Base-by-base conservation (phyloP, 106 monocot genomes). In the Ottelia alismoides region DNA sequence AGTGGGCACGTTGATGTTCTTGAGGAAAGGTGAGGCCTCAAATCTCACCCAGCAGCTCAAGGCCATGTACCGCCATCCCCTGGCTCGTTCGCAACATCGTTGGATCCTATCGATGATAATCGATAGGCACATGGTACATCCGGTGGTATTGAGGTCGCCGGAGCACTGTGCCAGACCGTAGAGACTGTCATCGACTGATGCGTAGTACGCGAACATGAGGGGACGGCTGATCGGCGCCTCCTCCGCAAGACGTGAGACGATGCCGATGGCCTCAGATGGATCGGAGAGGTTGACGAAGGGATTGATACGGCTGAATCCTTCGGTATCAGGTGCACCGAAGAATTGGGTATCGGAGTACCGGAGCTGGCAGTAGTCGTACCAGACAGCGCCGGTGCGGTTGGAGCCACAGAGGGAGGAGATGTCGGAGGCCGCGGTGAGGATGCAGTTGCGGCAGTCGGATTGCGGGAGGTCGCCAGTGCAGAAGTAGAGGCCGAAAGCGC, bases 81-180 rank as follows among this genome's bases (percentile, higher is more conserved):
- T 47, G 0, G 53, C 29, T 22, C 19, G n/a, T 3, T 20, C 56
- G 49, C 73, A 73, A n/a, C 66, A 48, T 3, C 18, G 21, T 23
- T 21, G 31, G 32, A 67, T 48, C 21, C 20, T 23, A 3, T 14
- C 10, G 22, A 66, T 25, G 3, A 55, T 35, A 0, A 19, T 29
- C 2, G 12, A 35, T 43, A 73, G 43, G 61, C 73, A 73, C 0
- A 27, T 29, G 28, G 47, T 20, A 45, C 73, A 73, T 20, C 25
- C 31, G 6, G 35, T 22, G 25, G 25, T 52, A 25, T 22, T 61
- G 4, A 73, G 61, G 31, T 73, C 71, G 1, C 11, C 19, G 18
- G 64, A 51, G 51, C 72, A 72, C 55, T 72, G 72, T 0, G 65
- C 65, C 12, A 65, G 51, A 28, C 65, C 72, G 20, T 66, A 72